phyloP scores from a whole-genome alignment of 169 alveolate genomes.

The Amoebophrya sp. region DNA sequence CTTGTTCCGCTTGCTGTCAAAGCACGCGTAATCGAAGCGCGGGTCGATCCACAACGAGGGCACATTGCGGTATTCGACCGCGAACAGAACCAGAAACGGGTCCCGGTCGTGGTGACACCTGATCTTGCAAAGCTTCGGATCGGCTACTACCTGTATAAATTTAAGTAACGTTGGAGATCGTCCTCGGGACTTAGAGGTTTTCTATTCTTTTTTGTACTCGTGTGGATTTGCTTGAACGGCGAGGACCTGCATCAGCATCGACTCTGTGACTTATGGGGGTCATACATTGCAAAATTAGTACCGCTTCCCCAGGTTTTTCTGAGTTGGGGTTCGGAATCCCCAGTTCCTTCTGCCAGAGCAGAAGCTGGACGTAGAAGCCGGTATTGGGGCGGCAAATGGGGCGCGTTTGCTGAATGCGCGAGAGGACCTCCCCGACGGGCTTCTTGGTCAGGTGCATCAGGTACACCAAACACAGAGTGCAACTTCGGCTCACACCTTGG shows the following conservation, averaged over 20 bases:
- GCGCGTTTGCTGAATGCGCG: neutral
- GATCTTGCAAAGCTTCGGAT: neutral
- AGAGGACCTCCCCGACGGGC: neutral
- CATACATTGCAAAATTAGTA: too few species aligned
- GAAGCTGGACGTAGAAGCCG: neutral
- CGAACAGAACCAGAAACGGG: neutral
- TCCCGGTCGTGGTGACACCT: neutral
- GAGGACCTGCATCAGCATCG: too few species aligned
- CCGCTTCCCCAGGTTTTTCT: too few species aligned
- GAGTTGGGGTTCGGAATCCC: neutral
- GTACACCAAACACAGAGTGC: neutral
- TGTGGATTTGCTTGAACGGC: too few species aligned
- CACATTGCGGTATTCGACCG: neutral
- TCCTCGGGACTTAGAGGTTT: too few species aligned
- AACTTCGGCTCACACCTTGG: neutral
- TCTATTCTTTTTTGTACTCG: too few species aligned
- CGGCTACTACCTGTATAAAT: neutral
- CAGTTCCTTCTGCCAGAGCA: neutral
- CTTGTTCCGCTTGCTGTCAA: neutral
- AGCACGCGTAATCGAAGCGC: neutral
- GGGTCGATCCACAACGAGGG: neutral
- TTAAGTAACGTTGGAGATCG: too few species aligned
- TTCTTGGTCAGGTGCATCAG: neutral
- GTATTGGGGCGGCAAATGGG: neutral
- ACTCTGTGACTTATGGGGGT: too few species aligned